These are phyloP conservation scores for Neurospora sp. DNA, from an alignment of 495 filamentous ascomycete genomes.

Conservation along the genomic window DNA sequence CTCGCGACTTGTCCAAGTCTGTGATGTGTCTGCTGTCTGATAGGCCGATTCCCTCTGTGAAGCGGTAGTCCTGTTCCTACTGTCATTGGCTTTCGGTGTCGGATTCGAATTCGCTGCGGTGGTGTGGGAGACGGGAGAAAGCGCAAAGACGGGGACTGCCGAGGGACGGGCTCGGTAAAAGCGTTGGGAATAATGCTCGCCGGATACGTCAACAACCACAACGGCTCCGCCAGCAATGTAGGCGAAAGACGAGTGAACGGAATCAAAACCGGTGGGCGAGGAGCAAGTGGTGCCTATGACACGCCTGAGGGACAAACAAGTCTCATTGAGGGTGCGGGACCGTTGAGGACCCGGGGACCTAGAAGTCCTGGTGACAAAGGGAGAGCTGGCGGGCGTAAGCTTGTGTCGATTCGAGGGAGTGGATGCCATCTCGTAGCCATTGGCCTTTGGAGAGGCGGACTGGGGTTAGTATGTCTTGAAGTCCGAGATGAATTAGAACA, in stretches of 20 bases:
- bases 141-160: constrained; percentile 50
- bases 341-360: constrained; percentile 49
- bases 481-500: background rate
- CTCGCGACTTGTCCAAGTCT: constrained; percentile 76
- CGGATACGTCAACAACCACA: constrained; percentile 74
- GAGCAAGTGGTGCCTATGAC: constrained; percentile 83
- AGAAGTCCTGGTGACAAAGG: constrained; percentile 49
- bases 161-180: constrained; percentile 85
- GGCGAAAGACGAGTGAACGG: constrained; percentile 67
- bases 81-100: constrained; percentile 56
- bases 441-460: constrained; percentile 14
- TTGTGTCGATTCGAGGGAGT: constrained; percentile 56
- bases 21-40: constrained; percentile 29
- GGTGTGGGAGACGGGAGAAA: constrained; percentile 30
- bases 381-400: constrained; percentile 73
- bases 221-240: constrained; percentile 91
- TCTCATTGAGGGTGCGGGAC: constrained; percentile 28
- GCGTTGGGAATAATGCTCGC: constrained; percentile 64
- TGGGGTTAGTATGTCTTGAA: background rate
- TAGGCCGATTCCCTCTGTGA: constrained; percentile 45
- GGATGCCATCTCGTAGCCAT: constrained; percentile 49
- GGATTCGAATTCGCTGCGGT: constrained; percentile 32
- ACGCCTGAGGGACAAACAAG: constrained; percentile 59
- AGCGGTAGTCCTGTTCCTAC: constrained; percentile 45
- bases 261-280: constrained; percentile 80